Evolutionary conservation across 2,329 filamentous ascomycete genomes (phyloP).

Genomic region (Botrytis porri): DNA sequence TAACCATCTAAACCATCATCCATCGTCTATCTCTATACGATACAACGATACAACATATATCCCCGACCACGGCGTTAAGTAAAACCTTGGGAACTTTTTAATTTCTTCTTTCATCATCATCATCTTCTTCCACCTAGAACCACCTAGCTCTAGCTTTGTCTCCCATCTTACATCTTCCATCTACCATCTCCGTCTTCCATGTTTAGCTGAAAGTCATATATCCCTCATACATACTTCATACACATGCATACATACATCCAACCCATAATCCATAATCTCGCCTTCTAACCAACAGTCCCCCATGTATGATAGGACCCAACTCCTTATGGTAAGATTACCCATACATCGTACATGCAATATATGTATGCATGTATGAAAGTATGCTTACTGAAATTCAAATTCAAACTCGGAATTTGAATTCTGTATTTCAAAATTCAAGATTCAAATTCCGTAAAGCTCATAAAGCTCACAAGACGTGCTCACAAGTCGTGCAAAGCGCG

Average conservation of each 20-base stretch:
- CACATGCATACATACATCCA: background rate
- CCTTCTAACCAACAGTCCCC: background rate
- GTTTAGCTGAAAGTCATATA: no score
- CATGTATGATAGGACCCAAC: background rate
- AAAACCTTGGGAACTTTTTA: background rate
- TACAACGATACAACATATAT: background rate
- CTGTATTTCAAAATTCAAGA: background rate
- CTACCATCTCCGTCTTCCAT: no score
- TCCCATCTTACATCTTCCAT: no score
- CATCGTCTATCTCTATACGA: background rate
- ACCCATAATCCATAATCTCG: background rate
- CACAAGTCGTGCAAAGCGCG: no score
- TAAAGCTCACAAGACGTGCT: no score
- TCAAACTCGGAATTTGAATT: background rate
- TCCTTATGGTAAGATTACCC: background rate
- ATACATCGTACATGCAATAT: background rate
- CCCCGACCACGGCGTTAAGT: background rate
- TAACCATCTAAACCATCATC: background rate
- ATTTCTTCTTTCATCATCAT: no score
- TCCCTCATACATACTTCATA: background rate
- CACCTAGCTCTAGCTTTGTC: no score
- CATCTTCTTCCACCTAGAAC: no score
- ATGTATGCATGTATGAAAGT: background rate
- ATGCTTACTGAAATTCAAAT: no score
- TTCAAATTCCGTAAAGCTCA: background rate